Conservation (phyloP, 2,329 filamentous ascomycete genomes). For the Calcarisporium arbuscula region DNA sequence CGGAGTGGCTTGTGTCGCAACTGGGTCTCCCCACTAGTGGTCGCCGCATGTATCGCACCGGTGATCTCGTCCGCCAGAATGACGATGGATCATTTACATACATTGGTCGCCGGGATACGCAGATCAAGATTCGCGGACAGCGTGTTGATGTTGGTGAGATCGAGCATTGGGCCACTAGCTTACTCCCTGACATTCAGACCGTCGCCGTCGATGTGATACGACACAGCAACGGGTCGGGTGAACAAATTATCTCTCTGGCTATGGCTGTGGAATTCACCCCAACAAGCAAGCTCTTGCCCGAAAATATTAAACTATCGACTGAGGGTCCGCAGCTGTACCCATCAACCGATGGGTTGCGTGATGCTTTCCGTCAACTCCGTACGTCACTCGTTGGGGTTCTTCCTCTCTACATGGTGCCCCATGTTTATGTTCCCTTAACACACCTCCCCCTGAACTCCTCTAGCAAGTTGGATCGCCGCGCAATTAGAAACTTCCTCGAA, state of each 20-base stretch:
- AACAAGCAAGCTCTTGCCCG: no score
- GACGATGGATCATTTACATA: slow-evolving; percentile 34
- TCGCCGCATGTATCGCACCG: slow-evolving; percentile 38
- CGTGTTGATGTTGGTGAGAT: slow-evolving; percentile 49
- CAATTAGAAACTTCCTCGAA: no score
- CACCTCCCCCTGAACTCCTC: slow-evolving; percentile 2
- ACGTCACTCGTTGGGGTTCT: background rate
- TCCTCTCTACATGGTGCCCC: background rate
- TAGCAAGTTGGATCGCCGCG: slow-evolving; percentile 3
- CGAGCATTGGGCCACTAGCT: slow-evolving; percentile 1
- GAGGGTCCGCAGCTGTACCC: no score
- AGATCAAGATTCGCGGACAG: slow-evolving; percentile 56
- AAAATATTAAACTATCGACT: no score
- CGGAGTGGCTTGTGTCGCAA: slow-evolving; percentile 8
- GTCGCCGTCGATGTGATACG: slow-evolving; percentile 5
- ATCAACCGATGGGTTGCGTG: no score
- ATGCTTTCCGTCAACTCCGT: slow-evolving; percentile 1
- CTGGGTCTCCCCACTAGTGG: no score
- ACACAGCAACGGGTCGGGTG: background rate
- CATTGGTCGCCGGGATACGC: slow-evolving; percentile 52
- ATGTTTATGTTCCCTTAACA: background rate
- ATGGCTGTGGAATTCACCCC: slow-evolving; percentile 1
- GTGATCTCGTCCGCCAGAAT: slow-evolving; percentile 35
- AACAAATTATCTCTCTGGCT: slow-evolving; percentile 3
- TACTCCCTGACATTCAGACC: slow-evolving; percentile 3